phyloP scores from a whole-genome alignment of 805 yeast species.

The Ogataea ramenticola region DNA sequence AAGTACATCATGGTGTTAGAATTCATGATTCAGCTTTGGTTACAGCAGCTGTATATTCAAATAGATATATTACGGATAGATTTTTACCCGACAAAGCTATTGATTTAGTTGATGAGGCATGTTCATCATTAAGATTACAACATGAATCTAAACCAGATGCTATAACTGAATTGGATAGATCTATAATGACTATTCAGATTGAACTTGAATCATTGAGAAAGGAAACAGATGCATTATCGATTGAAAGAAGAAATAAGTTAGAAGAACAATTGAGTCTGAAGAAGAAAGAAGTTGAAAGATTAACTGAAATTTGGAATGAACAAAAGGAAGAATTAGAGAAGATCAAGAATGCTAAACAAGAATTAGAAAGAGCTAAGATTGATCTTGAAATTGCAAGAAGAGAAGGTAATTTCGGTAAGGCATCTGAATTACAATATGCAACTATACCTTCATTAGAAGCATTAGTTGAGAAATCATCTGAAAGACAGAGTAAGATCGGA shows the following conservation, averaged over 20 bases:
- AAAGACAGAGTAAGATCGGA: conserved; percentile 12
- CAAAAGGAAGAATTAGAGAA: conserved; percentile 73
- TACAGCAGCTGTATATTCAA: conserved; percentile 85
- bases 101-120: conserved; percentile 94
- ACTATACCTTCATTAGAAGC: conserved; percentile 74
- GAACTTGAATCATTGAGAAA: conserved; percentile 91
- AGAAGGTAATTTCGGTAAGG: conserved; percentile 77
- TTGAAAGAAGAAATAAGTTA: conserved; percentile 68
- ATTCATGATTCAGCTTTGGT: conserved; percentile 89
- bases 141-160: conserved; percentile 97
- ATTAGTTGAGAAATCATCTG: conserved; percentile 43
- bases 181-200: conserved; percentile 88
- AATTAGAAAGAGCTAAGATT: conserved; percentile 74
- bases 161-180: conserved; percentile 79
- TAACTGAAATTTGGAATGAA: conserved; percentile 81
- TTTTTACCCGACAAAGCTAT: conserved; percentile 95
- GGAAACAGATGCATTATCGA: conserved; percentile 80
- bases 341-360: conserved; percentile 72
- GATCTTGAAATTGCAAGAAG: conserved; percentile 81
- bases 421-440: conserved; percentile 85
- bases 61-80: conserved; percentile 86
- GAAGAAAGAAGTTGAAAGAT: conserved; percentile 55
- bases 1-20: conserved; percentile 96
- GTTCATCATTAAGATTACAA: conserved; percentile 88
- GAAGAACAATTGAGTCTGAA: conserved; percentile 61